Conservation (phyloP, 2,329 filamentous ascomycete species). For the Penicillium sp. region DNA sequence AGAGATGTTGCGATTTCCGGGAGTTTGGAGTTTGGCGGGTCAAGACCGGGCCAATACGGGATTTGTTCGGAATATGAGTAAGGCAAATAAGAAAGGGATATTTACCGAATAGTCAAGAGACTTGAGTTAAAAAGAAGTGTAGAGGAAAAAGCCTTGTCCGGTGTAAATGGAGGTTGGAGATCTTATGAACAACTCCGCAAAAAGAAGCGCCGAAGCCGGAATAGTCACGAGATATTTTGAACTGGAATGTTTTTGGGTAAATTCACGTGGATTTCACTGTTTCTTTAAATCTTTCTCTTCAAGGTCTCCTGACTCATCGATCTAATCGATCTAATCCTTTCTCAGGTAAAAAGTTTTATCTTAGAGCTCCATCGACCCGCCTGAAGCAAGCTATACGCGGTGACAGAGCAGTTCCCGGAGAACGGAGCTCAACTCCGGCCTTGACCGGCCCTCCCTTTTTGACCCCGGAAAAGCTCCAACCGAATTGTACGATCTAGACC, state of each 20-base stretch:
- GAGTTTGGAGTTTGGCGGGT: constrained; percentile 3
- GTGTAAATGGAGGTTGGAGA: constrained; percentile 11
- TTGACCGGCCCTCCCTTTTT: constrained; percentile 15
- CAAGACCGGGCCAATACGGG: constrained; percentile 18
- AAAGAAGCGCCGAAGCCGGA: constrained; percentile 32
- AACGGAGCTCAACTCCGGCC: constrained; percentile 24
- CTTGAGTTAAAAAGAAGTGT: constrained; percentile 1
- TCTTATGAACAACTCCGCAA: constrained; percentile 8
- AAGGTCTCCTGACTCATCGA: constrained; percentile 12
- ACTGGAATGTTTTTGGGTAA: background rate
- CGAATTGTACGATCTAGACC: constrained; percentile 18
- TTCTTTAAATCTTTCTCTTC: constrained; percentile 5
- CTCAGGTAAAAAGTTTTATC: constrained; percentile 6
- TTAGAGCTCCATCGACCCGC: constrained; percentile 18
- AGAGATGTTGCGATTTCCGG: constrained; percentile 1
- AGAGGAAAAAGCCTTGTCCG: constrained; percentile 29
- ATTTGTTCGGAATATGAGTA: constrained; percentile 14
- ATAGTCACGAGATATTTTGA: constrained; percentile 17
- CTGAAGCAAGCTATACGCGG: constrained; percentile 7
- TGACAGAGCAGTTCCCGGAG: constrained; percentile 19
- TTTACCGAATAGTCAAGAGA: constrained; percentile 17
- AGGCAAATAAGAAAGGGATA: constrained; percentile 13
- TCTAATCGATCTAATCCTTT: constrained; percentile 8
- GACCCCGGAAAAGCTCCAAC: constrained; percentile 15
- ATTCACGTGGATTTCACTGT: background rate